Evolutionary conservation across 768 basidiomycete species (phyloP).

Genomic region (Termitomyces sp.): DNA sequence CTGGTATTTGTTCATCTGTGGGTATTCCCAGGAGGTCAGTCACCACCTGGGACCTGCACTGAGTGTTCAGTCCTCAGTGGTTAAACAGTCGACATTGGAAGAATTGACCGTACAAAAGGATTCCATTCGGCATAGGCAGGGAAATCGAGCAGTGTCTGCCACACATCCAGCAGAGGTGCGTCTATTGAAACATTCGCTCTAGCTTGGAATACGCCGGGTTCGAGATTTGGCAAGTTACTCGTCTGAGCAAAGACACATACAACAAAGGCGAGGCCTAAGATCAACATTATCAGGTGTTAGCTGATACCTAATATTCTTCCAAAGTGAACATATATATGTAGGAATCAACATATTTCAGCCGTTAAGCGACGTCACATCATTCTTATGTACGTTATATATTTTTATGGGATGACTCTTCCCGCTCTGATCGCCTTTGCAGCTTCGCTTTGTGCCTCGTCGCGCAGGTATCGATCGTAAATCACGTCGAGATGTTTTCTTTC

Average conservation of each 20-base stretch:
- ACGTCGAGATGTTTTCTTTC: conserved; percentile 33
- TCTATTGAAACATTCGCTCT: conserved; percentile 36
- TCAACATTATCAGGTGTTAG: not conserved
- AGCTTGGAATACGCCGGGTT: conserved; percentile 30
- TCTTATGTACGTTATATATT: not conserved
- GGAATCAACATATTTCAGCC: too few species aligned
- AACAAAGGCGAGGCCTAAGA: not conserved
- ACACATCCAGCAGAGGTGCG: conserved; percentile 44
- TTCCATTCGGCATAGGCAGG: conserved; percentile 46
- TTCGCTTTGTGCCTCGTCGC: conserved; percentile 50
- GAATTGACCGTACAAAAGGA: conserved; percentile 24
- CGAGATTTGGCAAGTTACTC: conserved; percentile 20
- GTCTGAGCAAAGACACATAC: conserved; percentile 1
- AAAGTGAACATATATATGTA: too few species aligned
- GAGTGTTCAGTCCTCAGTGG: not conserved
- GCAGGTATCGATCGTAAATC: conserved; percentile 51
- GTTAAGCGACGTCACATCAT: too few species aligned
- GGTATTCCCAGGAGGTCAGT: conserved; percentile 19
- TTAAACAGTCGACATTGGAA: not conserved
- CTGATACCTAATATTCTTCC: not conserved
- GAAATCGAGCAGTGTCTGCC: conserved; percentile 48
- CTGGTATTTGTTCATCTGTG: conserved; percentile 19
- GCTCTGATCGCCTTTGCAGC: conserved; percentile 46
- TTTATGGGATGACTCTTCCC: conserved; percentile 35
- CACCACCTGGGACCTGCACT: conserved; percentile 20